phyloP scores from a whole-genome alignment of 73 alveolate species.

The Paramecium pentaurelia region DNA sequence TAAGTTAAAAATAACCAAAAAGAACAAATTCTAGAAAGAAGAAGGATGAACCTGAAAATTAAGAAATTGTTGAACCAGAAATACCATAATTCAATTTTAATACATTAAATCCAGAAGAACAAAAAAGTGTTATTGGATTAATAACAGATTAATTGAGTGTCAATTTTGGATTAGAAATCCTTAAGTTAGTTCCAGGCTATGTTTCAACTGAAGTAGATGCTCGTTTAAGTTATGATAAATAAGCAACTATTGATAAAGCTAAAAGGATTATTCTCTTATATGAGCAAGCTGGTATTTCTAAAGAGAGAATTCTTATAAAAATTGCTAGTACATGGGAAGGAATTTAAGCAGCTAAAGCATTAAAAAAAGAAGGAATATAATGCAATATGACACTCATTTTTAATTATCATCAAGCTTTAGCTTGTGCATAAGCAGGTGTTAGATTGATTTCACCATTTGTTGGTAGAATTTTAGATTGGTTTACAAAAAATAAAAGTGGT shows the following conservation, averaged over 20 bases:
- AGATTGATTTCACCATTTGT: slow-evolving; percentile 81
- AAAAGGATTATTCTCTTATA: slow-evolving; percentile 56
- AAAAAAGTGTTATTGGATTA: slow-evolving; percentile 20
- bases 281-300: slow-evolving; percentile 65
- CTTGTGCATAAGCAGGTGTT: slow-evolving; percentile 85
- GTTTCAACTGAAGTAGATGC: slow-evolving; percentile 85
- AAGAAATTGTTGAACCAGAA: slow-evolving; percentile 35
- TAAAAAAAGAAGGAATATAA: slow-evolving; percentile 68
- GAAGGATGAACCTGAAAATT: slow-evolving; percentile 25
- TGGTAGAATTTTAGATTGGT: slow-evolving; percentile 81
- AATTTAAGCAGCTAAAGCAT: slow-evolving; percentile 72
- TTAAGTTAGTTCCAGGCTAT: slow-evolving; percentile 75
- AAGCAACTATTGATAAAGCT: slow-evolving; percentile 59
- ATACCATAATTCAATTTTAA: slow-evolving; percentile 39
- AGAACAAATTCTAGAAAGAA: slow-evolving; percentile 44
- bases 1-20: slow-evolving; percentile 13
- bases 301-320: slow-evolving; percentile 73
- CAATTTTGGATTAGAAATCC: slow-evolving; percentile 69
- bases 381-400: slow-evolving; percentile 79
- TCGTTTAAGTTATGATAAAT: slow-evolving; percentile 74
- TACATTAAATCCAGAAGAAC: slow-evolving; percentile 36
- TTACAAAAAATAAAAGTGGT: slow-evolving; percentile 55
- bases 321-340: slow-evolving; percentile 90
- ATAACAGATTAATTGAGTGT: slow-evolving; percentile 70
- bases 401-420: slow-evolving; percentile 70